Percentiles rank a stretch among this genome's conserved stretches.
Evolutionary conservation across 805 yeast genomes (phyloP).

Genomic region (Monosporozyma servazzii): DNA sequence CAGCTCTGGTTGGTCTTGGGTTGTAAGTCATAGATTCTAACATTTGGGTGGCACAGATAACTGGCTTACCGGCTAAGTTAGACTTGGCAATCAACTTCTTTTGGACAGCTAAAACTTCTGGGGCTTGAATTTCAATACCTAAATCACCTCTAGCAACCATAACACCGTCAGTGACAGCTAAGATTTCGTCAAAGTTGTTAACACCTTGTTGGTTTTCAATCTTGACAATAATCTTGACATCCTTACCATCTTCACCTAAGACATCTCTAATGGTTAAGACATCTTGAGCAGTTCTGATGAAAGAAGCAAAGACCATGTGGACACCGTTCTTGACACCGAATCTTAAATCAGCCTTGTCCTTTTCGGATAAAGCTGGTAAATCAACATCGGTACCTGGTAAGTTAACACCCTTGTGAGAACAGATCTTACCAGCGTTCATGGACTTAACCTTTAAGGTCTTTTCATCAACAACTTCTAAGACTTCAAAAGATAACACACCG

Average conservation of each 20-base stretch:
- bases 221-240: conserved; percentile 92
- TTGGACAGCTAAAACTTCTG: conserved; percentile 96
- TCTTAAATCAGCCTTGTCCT: conserved; percentile 83
- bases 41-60: conserved; percentile 99
- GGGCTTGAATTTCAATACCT: conserved; percentile 99
- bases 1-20: conserved; percentile 99
- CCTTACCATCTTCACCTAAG: conserved; percentile 93
- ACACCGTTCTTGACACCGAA: conserved; percentile 97
- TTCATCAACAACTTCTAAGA: conserved; percentile 70
- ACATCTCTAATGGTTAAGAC: conserved; percentile 85
- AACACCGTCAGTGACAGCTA: conserved; percentile 93
- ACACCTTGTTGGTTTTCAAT: conserved; percentile 99
- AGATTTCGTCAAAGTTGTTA: conserved; percentile 96
- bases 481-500: conserved; percentile 95
- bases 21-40: conserved; percentile 98
- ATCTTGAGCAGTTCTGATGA: conserved; percentile 91
- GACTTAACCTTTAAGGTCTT: conserved; percentile 78
- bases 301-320: conserved; percentile 97
- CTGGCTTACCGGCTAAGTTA: conserved; percentile 99
- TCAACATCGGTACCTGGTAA: conserved; percentile 98
- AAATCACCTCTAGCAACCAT: conserved; percentile 99
- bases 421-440: conserved; percentile 89
- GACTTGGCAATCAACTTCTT: conserved; percentile 98
- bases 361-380: conserved; percentile 94
- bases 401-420: conserved; percentile 98